Evolutionary conservation across 805 yeast species (phyloP), one percentile per base, ranked within the genome.

Genomic region (Hanseniaspora osmophila): DNA sequence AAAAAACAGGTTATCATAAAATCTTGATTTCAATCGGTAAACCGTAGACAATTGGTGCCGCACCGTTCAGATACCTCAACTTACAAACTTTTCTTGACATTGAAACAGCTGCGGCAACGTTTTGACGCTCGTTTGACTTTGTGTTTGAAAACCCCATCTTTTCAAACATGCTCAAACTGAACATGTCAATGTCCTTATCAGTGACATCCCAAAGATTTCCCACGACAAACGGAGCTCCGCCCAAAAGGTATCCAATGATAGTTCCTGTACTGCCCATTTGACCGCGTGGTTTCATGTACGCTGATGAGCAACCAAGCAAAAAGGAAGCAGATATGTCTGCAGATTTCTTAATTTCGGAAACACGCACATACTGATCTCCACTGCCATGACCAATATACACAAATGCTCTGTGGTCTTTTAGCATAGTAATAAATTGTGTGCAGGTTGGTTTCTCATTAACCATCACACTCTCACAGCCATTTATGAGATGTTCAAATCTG

Each of bases 181-280:
- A 86, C 53, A 70, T 71, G 61, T 92, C 97, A 43, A 86, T 84
- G 59, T 92, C 99, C 52, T 84, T 87, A 61, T 92, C 97, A 0
- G 97, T 92, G 4, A 92, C 96, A 60, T 87, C 96, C 98, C 98
- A 92, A 47, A 92, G 62, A 54, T 85, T 86, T 0, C 85, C 96
- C 33, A 92, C 64, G 1, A 86, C 71, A 77, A 83, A 71, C 0
- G 95, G 92, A 42, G 85, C 75, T 0, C 95, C 94, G 18, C 87
- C 92, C 10, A 74, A 65, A 27, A 92, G 59, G 68, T 87, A 87
- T 43, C 83, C 77, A 52, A 74, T 71, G 0, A 86, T 73, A 2
- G 90, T 82, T 1, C 96, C 95, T 50, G 73, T 70, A 0, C 92
- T 80, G 50, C 78, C 85, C 47, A 82, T 68, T 7, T 69, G 58